phyloP scores from a whole-genome alignment of 2,329 filamentous ascomycete species.

The Sarocladium oryzae region DNA sequence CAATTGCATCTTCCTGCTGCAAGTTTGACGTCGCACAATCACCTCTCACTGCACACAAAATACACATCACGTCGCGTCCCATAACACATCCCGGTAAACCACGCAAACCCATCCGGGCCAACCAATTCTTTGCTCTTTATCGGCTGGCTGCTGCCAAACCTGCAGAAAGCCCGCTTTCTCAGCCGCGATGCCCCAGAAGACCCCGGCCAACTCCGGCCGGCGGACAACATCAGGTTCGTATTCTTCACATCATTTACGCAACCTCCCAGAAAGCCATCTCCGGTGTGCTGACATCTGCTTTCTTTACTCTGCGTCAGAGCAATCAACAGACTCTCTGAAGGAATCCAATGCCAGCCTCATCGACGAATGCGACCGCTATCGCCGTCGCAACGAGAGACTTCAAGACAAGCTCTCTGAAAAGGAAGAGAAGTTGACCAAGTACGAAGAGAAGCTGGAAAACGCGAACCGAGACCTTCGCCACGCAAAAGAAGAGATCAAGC shows the following conservation, averaged over 20 bases:
- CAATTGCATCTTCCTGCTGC: too few species aligned
- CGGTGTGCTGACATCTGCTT: neutral
- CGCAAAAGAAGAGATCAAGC: constrained; percentile 3
- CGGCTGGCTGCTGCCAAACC: neutral
- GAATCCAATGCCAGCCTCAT: neutral
- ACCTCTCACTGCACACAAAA: neutral
- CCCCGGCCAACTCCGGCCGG: constrained; percentile 4
- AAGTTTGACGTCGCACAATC: neutral
- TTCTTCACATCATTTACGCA: neutral
- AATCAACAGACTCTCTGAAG: neutral
- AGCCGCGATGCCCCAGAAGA: constrained; percentile 4
- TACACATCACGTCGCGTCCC: too few species aligned
- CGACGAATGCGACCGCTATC: neutral
- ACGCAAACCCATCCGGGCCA: neutral
- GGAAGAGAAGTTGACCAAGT: neutral
- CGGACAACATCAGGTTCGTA: constrained; percentile 3
- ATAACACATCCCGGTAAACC: neutral
- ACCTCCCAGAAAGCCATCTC: too few species aligned
- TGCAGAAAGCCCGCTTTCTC: neutral
- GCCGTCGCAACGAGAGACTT: neutral
- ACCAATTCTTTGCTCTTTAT: neutral
- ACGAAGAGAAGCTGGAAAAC: neutral
- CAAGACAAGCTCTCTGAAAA: neutral
- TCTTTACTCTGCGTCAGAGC: neutral
- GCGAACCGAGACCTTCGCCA: neutral